Base-by-base conservation (phyloP, 768 basidiomycete genomes). In the Antrodiella citrinella region DNA sequence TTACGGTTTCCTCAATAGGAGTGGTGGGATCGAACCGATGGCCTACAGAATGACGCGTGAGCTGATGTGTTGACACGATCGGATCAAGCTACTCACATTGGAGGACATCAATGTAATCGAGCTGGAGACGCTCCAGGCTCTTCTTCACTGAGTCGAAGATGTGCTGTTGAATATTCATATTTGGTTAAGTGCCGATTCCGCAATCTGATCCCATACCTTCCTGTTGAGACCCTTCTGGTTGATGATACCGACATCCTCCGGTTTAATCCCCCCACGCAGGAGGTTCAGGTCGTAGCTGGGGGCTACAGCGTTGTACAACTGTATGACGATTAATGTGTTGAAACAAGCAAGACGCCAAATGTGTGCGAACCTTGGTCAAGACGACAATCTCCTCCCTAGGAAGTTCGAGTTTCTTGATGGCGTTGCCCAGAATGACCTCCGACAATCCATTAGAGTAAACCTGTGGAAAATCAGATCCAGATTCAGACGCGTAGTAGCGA, bases 121-220 rank as follows among this genome's bases (percentile, higher is more conserved):
- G 64, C 49, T 85, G 81, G 3, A 90, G 70, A 15, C 86, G 72
- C 57, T 82, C 65, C 45, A 89, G 62, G 48, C 79, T 81, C n/a
- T 67, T 65, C 57, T 81, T 79, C 35, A 84, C 75, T 0, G 80
- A 72, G 24, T 82, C 83, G 55, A 90, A 89, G 47, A 90, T 86
- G 58, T 83, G 81, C 80, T 87, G 24, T n/a, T 26, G 4, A 4
- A 26, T 22, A 52, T 44, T 9, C 44, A 40, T 9, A 21, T 4
- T n/a, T 19, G 19, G n/a, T n/a, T n/a, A n/a, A n/a, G n/a, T n/a
- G n/a, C 35, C 18, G 10, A 10, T 38, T 10, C 10, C 10, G 35
- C 10, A 38, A 18, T 18, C 35, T 10, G 18, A 38, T 10, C 18
- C 10, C 44, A 13, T 15, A 64, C 62, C 54, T 67, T 72, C 35